Percentiles rank a stretch among this genome's conserved stretches.
These are phyloP conservation scores for Monosporascus sp. DNA, from an alignment of 2,329 filamentous ascomycete genomes.

Conservation along the genomic window DNA sequence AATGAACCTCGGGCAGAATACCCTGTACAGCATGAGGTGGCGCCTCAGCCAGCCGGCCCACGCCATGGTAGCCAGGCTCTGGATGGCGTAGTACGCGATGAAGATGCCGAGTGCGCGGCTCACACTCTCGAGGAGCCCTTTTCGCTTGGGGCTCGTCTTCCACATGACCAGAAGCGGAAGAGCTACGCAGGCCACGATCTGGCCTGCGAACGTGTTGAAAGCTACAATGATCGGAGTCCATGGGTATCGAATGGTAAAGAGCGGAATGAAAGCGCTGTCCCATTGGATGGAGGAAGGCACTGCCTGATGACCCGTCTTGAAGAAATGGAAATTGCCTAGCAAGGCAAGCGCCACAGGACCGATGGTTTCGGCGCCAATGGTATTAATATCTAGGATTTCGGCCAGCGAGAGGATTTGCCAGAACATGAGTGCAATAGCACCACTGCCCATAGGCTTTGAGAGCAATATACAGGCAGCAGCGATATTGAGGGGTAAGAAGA, in stretches of 20 bases:
- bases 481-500: slow-evolving; percentile 76
- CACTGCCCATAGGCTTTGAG: slow-evolving; percentile 91
- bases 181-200: slow-evolving; percentile 74
- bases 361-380: slow-evolving; percentile 62
- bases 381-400: slow-evolving; percentile 58
- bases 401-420: slow-evolving; percentile 84
- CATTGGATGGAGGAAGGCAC: slow-evolving; percentile 85
- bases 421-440: slow-evolving; percentile 72
- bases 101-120: slow-evolving; percentile 70
- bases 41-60: slow-evolving; percentile 85
- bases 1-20: slow-evolving; percentile 91
- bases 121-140: slow-evolving; percentile 63
- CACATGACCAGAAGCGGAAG: slow-evolving; percentile 81
- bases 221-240: slow-evolving; percentile 79
- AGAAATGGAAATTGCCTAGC: slow-evolving; percentile 91
- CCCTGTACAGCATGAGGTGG: slow-evolving; percentile 93
- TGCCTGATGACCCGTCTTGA: slow-evolving; percentile 96
- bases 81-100: slow-evolving; percentile 73
- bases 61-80: slow-evolving; percentile 79
- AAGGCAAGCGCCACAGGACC: slow-evolving; percentile 80
- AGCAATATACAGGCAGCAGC: slow-evolving; percentile 72
- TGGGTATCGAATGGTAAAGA: slow-evolving; percentile 78
- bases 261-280: slow-evolving; percentile 89
- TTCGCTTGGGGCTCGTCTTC: slow-evolving; percentile 77
- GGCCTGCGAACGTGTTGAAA: slow-evolving; percentile 84